Base-by-base conservation (phyloP, 1,284 basidiomycete species). In the Leccinum subrobustum region DNA sequence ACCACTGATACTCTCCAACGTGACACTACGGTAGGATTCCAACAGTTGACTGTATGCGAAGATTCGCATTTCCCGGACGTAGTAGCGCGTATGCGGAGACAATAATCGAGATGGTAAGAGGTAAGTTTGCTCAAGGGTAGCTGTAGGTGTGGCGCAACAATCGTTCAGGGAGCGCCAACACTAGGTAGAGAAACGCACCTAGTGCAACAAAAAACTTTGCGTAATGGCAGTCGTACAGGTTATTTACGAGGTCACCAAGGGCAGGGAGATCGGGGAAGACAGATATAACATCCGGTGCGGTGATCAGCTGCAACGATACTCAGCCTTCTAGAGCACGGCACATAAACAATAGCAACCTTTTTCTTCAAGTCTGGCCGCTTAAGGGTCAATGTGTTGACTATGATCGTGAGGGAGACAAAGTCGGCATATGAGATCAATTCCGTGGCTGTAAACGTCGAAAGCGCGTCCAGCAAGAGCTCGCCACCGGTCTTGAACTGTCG, bases 31-130 rank as follows among this genome's bases (percentile, higher is more conserved):
- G 76, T 99, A 99, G 16, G 87, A 91, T 75, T 98, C 95, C 16
- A 99, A 81, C 3, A 98, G 82, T 73, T 98, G 96, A 37, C 84
- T 80, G 78, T 98, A 99, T 3, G 96, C 95, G 52, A 94, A 88
- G 69, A 99, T 96, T 50, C 96, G 89, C 92, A 98, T 96, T 76
- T 98, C 97, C 56, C 96, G 89, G 20, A 96, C 86, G 74, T 97
- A 98, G 81, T 83, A 98, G 3, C 93, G 86, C 1, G 94, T 85
- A 72, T 99, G 97, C 0, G 91, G 91, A 6, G 89, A 84, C 51
- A 98, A 85, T 52, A 95, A 78, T 27, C 93, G 90, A 16, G 93
- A 96, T 9, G 95, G 90, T 20, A 96, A 79, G 61, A 98, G 87
- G 72, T 93, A 87, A 0, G 85, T 85, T 77, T 95, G 89, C 76